These are phyloP conservation scores for Paracorniculantispora psalliotae DNA, from an alignment of 2,329 filamentous ascomycete genomes.

Conservation along the genomic window DNA sequence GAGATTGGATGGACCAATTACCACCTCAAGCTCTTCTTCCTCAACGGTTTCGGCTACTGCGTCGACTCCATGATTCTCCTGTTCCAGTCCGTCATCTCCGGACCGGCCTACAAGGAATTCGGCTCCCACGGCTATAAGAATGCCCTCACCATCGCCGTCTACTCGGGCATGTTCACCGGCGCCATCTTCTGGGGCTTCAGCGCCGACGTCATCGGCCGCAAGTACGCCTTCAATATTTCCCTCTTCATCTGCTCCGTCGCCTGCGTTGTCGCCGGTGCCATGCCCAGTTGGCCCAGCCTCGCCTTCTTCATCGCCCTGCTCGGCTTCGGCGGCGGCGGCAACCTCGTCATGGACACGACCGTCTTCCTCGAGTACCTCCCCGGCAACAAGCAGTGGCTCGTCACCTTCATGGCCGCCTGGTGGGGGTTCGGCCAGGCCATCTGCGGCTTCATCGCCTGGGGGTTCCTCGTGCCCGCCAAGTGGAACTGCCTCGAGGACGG, in stretches of 20 bases:
- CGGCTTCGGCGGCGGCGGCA: constrained; percentile 55
- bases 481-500: constrained; percentile 35
- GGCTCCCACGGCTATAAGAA: constrained; percentile 46
- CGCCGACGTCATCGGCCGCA: constrained; percentile 63
- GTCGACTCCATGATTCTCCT: constrained; percentile 44
- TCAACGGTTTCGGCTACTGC: constrained; percentile 56
- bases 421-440: constrained; percentile 50
- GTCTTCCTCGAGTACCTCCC: constrained; percentile 50
- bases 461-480: constrained; percentile 43
- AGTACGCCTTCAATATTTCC: constrained; percentile 63
- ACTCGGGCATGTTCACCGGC: constrained; percentile 49
- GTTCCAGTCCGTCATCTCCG: constrained; percentile 59
- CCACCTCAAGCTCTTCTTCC: constrained; percentile 55
- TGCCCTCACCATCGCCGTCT: constrained; percentile 58
- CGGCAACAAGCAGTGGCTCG: constrained; percentile 41
- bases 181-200: constrained; percentile 65
- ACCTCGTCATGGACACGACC: constrained; percentile 46
- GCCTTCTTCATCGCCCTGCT: constrained; percentile 59
- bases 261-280: constrained; percentile 58
- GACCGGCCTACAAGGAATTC: constrained; percentile 56
- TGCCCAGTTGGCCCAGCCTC: constrained; percentile 61
- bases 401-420: constrained; percentile 42
- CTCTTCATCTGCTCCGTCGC: constrained; percentile 56
- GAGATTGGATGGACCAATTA: constrained; percentile 57
- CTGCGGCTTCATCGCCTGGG: constrained; percentile 40